These are phyloP conservation scores for Backusella psychrophila DNA, from an alignment of 192 early-diverging fungal genomes.

Conservation along the genomic window DNA sequence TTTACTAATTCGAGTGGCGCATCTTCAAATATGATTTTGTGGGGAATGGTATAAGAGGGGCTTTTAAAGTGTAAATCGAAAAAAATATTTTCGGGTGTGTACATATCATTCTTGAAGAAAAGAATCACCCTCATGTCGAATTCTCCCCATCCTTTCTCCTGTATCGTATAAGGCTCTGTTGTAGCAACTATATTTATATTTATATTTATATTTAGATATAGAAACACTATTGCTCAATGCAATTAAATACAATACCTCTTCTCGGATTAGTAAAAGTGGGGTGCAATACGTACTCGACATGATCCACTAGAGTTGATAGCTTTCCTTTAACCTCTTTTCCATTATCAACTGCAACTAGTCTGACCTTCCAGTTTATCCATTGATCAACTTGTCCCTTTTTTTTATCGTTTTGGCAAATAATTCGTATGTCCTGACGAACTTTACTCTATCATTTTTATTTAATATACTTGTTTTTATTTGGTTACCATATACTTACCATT, in stretches of 20 bases:
- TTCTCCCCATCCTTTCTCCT: constrained; percentile 61
- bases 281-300: constrained; percentile 52
- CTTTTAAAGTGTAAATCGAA: constrained; percentile 54
- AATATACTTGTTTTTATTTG: not conserved
- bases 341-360: constrained; percentile 41
- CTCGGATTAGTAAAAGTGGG: constrained; percentile 44
- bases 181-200: constrained; percentile 35
- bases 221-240: not conserved
- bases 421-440: constrained; percentile 19
- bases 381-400: constrained; percentile 27
- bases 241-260: constrained; percentile 32
- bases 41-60: constrained; percentile 40
- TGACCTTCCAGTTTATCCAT: constrained; percentile 48
- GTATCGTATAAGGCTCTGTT: constrained; percentile 47
- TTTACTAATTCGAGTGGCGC: constrained; percentile 6
- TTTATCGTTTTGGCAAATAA: constrained; percentile 21
- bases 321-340: constrained; percentile 34
- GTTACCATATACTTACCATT: not conserved
- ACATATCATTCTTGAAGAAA: constrained; percentile 44
- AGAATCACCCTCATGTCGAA: constrained; percentile 57
- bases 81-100: constrained; percentile 36
- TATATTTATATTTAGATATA: not conserved
- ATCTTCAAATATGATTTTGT: constrained; percentile 29
- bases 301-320: constrained; percentile 35
- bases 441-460: constrained; percentile 1